Evolutionary conservation across 2,329 filamentous ascomycete genomes (phyloP).

Genomic region (Fusarium sp.): DNA sequence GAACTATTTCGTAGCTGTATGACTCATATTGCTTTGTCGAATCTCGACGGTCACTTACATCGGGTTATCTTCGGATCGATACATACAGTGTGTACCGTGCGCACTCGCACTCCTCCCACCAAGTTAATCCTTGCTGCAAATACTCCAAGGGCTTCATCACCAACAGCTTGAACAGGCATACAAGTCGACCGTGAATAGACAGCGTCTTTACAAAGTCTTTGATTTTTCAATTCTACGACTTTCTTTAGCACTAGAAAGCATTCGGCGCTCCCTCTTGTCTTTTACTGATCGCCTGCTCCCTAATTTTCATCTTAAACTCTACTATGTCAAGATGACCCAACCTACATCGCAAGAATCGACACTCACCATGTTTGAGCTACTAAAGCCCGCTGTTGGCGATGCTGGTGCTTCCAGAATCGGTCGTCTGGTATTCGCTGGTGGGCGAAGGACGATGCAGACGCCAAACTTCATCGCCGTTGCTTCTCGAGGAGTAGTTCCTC

Average conservation of each 20-base stretch:
- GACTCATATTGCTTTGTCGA: too few relatives aligned
- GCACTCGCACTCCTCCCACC: conserved; percentile 6
- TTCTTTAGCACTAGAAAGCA: not conserved
- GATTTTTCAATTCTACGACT: not conserved
- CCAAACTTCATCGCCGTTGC: conserved; percentile 85
- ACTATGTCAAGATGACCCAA: conserved; percentile 51
- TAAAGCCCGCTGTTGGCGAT: conserved; percentile 57
- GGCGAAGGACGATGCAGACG: conserved; percentile 77
- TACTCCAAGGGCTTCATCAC: conserved; percentile 27
- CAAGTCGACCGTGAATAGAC: not conserved
- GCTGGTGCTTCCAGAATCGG: conserved; percentile 73
- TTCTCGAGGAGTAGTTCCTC: conserved; percentile 87
- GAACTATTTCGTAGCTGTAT: too few relatives aligned
- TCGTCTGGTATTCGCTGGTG: conserved; percentile 71
- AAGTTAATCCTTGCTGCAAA: conserved; percentile 38
- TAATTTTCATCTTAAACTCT: conserved; percentile 3
- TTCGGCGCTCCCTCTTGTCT: not conserved
- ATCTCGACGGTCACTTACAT: conserved; percentile 12
- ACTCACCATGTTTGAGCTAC: conserved; percentile 60
- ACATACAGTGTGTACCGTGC: conserved; percentile 16
- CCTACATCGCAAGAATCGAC: conserved; percentile 36
- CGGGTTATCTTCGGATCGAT: conserved; percentile 33
- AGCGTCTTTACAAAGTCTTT: not conserved
- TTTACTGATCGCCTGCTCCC: not conserved
- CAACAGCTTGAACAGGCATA: conserved; percentile 10